Evolutionary conservation across 257 asterid species (phyloP).

Genomic region (Nicotiana paniculata): DNA sequence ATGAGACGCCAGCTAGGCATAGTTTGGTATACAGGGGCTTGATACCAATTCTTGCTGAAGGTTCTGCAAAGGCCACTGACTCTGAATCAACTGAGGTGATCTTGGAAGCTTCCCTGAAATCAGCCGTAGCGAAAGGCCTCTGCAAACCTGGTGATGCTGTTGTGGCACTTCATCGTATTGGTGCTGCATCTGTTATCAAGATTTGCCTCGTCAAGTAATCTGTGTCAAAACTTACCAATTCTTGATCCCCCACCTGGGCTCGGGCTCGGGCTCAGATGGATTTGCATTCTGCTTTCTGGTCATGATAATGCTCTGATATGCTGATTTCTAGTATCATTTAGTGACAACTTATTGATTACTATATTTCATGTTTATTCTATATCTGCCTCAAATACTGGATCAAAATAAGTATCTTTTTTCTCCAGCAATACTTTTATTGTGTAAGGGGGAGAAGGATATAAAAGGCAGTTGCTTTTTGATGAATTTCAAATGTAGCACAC

Average conservation of each 20-base stretch:
- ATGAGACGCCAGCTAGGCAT: constrained; percentile 80
- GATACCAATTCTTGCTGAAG: constrained; percentile 77
- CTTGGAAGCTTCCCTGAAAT: constrained; percentile 48
- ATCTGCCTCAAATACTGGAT: background rate
- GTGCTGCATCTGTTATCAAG: constrained; percentile 68
- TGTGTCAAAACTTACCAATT: constrained; percentile 3
- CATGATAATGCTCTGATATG: background rate
- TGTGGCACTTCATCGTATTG: constrained; percentile 75
- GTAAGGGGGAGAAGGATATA: background rate
- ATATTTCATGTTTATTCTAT: background rate
- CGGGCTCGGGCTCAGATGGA: background rate
- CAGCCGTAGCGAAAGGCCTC: constrained; percentile 46
- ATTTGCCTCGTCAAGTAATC: constrained; percentile 59
- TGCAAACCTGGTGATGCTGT: constrained; percentile 70
- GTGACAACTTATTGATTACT: background rate
- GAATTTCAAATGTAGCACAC: background rate
- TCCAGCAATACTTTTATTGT: background rate
- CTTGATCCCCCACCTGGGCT: background rate
- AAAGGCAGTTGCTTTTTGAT: background rate
- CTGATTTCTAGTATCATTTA: background rate
- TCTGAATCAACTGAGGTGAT: constrained; percentile 76
- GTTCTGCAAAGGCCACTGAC: constrained; percentile 71
- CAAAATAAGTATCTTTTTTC: background rate
- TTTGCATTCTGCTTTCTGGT: constrained; percentile 5
- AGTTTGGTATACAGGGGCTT: constrained; percentile 71